Evolutionary conservation across 495 filamentous ascomycete species (phyloP).

Genomic region (Amniculicola lignicola): DNA sequence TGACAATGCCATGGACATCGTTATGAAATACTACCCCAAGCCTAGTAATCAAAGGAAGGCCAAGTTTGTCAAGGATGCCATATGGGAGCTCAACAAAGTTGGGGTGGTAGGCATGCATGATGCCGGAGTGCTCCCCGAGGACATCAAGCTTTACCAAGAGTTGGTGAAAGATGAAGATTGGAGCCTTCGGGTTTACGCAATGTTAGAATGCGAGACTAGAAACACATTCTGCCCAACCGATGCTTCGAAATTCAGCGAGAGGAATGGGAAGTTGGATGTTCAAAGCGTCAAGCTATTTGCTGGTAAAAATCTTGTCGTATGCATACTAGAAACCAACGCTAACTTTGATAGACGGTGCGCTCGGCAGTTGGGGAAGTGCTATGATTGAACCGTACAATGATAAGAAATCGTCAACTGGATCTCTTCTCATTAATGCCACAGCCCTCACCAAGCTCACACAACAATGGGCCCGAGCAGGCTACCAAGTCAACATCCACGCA

Average conservation of each 20-base stretch:
- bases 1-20: slow-evolving; percentile 65
- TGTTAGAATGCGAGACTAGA: slow-evolving; percentile 59
- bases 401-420: slow-evolving; percentile 52
- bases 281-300: slow-evolving; percentile 60
- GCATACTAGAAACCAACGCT: background rate
- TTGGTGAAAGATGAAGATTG: slow-evolving; percentile 49
- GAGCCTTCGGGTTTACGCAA: slow-evolving; percentile 58
- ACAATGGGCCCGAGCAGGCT: slow-evolving; percentile 51
- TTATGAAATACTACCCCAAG: slow-evolving; percentile 53
- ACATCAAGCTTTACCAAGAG: slow-evolving; percentile 51
- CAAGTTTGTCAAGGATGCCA: slow-evolving; percentile 52
- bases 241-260: slow-evolving; percentile 40
- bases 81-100: slow-evolving; percentile 55
- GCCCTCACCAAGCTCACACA: slow-evolving; percentile 46
- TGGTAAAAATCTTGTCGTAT: slow-evolving; percentile 43
- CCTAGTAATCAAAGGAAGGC: slow-evolving; percentile 49
- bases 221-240: slow-evolving; percentile 58
- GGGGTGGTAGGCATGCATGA: slow-evolving; percentile 63
- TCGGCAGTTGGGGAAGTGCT: slow-evolving; percentile 63
- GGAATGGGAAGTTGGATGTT: slow-evolving; percentile 48
- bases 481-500: slow-evolving; percentile 61
- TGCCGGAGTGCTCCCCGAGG: slow-evolving; percentile 53
- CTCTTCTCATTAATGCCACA: slow-evolving; percentile 57
- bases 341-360: slow-evolving; percentile 54
- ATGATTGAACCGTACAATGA: slow-evolving; percentile 62